These are phyloP conservation scores for Globisporangium carolinianum DNA, from an alignment of 352 stramenopile genomes.

Conservation along the genomic window DNA sequence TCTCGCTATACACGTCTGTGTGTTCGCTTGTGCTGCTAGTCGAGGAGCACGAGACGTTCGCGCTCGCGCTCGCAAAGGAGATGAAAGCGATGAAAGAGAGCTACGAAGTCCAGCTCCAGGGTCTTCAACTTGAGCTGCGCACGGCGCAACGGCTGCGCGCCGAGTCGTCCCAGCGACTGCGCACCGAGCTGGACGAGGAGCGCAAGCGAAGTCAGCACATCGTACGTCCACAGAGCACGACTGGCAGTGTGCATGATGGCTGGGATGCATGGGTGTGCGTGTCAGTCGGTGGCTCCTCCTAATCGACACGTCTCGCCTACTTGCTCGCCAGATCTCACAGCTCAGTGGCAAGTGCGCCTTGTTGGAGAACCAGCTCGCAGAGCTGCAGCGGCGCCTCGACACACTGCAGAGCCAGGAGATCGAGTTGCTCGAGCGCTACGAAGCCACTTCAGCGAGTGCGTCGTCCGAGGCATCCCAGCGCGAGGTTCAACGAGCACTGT, in stretches of 20 bases:
- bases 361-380: slow-evolving; percentile 29
- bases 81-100: slow-evolving; percentile 62
- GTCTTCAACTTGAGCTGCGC: slow-evolving; percentile 49
- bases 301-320: neutral
- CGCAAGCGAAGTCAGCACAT: slow-evolving; percentile 36
- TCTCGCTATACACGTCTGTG: no score
- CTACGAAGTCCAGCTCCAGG: slow-evolving; percentile 61
- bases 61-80: slow-evolving; percentile 52
- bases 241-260: neutral
- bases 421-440: slow-evolving; percentile 27
- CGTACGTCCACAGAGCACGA: slow-evolving; percentile 12
- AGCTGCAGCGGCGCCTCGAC: slow-evolving; percentile 20
- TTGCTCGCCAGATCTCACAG: slow-evolving; percentile 25
- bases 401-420: slow-evolving; percentile 29
- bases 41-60: slow-evolving; percentile 73
- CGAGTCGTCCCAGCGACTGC: slow-evolving; percentile 36
- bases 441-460: slow-evolving; percentile 5
- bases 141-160: slow-evolving; percentile 33
- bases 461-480: slow-evolving; percentile 15
- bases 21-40: slow-evolving; percentile 11
- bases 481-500: slow-evolving; percentile 20
- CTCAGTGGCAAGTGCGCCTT: slow-evolving; percentile 30
- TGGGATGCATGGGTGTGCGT: no score
- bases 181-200: slow-evolving; percentile 40
- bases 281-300: neutral